A percentile compares a stretch with the other conserved stretches of the same genome.
Conservation (phyloP, 345 rosid species). For the Lepidium didymum region DNA sequence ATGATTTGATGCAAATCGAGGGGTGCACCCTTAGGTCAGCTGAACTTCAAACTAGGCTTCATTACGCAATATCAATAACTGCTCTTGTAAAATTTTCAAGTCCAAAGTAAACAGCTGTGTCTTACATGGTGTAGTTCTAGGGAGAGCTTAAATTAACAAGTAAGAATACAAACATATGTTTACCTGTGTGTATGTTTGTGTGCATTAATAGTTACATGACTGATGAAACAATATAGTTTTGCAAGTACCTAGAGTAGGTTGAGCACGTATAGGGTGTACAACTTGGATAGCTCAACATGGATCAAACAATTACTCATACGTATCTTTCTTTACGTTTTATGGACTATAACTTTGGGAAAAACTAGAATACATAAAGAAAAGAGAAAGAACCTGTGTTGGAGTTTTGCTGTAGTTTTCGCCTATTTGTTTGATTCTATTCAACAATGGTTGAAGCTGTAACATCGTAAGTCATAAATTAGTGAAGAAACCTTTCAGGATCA, state of each 20-base stretch:
- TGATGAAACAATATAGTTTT: not conserved
- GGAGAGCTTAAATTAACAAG: not conserved
- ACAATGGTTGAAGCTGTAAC: slow-evolving; percentile 77
- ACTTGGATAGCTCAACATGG: slow-evolving; percentile 3
- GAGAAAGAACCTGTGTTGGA: slow-evolving; percentile 59
- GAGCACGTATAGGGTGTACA: not conserved
- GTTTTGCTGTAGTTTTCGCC: slow-evolving; percentile 66
- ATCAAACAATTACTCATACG: not conserved
- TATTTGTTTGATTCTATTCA: slow-evolving; percentile 57
- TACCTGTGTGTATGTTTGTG: not conserved
- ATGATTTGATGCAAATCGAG: not conserved
- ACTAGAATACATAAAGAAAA: not conserved
- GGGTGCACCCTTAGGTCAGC: not conserved
- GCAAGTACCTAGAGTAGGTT: not conserved
- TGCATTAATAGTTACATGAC: not conserved
- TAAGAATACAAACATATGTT: not conserved
- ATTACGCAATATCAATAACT: not conserved
- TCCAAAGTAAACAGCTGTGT: not conserved
- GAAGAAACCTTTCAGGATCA: not conserved
- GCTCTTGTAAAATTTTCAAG: not conserved
- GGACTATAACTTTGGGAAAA: not conserved
- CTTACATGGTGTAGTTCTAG: not conserved
- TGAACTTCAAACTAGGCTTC: not conserved
- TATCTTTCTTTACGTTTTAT: not conserved
- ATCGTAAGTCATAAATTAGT: slow-evolving; percentile 14